Base-by-base conservation (phyloP, 768 basidiomycete species). In the Leucocoprinus sp. region DNA sequence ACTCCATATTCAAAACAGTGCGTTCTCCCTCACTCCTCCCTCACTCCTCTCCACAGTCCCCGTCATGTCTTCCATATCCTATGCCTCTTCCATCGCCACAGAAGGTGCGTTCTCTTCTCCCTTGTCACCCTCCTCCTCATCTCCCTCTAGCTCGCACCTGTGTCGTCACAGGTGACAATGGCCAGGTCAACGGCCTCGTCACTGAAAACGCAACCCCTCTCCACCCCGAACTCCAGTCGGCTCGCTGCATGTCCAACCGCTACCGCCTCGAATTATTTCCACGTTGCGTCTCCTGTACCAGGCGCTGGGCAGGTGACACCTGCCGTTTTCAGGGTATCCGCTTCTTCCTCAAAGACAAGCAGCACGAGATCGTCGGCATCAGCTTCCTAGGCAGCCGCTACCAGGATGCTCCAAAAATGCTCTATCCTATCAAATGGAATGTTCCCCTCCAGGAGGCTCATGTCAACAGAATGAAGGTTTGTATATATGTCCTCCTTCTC, bases 251-350 rank as follows among this genome's bases (percentile, higher is more conserved):
- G 87, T 87, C 86, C 0, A 83, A 78, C 54, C 74, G 83, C 38
- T 89, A 88, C 59, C 76, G 75, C 50, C 64, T 68, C 35, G 84
- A 87, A 52, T 69, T 73, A 42, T 85, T 88, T 61, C 83, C 86
- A 31, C 80, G 83, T 11, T 90, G 87, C 55, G 82, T 89, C 27
- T 82, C 85, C 2, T 90, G 87, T 60, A 88, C 82, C 26, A 80
- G 87, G 33, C 81, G 87, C 18, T 89, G 87, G 86, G 85, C 85
- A 0, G 86, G 87, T 31, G 87, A 90, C 58, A 88, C 85, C 2
- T 90, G 87, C 57, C 80, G 87, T 19, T 90, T 90, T 63, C 87
- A 89, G 59, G 78, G 79, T n/a, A 84, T 90, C 52, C 77, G 87
- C 15, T 84, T 78, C 57, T 82, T 90, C 62, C 66, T 84, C 55